Base-by-base conservation (phyloP, 495 filamentous ascomycete genomes). In the Aspergillus bertholletiae region DNA sequence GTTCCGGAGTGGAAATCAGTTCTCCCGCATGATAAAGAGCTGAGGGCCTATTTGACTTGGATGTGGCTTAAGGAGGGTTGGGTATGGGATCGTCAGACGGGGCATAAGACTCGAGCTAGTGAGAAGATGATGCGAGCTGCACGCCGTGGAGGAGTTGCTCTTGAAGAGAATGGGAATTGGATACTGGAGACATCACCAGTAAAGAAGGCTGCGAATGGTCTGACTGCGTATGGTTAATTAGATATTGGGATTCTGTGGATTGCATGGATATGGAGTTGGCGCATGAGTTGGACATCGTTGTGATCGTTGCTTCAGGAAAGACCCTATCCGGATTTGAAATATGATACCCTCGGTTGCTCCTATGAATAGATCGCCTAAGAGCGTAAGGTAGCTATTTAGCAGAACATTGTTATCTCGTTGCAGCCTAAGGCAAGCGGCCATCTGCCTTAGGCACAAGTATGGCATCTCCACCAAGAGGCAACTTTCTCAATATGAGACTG, bases 61-160 rank as follows among this genome's bases (percentile, higher is more conserved):
- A 85, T 89, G 79, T 97, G 94, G 93, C 76, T 90, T 51, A 85
- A 86, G 52, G 88, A 95, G 56, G 93, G 92, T 1, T 90, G 84
- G 79, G 72, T 80, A 12, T 96, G 91, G 90, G 83, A 96, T 72
- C 81, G 81, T 0, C 61, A 74, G 49, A 90, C 88, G 1, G 91
- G 90, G 0, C 74, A 87, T 40, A 78, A 77, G 56, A 77, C 77
- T 46, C 59, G 72, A 43, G 80, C 89, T 4, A 65, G 75, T 35
- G 79, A 78, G 15, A 76, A 81, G 54, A 59, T 82, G 57, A 74
- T 86, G 57, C 72, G 70, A 45, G 82, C 84, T 30, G 86, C 88
- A 3, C 66, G 76, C 32, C 72, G 74, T 45, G 83, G 85, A 3
- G 74, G 84, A 12, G 76, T 89, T 28, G 82, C 76, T 13, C 82